Evolutionary conservation across 2,329 filamentous ascomycete genomes (phyloP).

Genomic region (Aspergillus hiratsukae): DNA sequence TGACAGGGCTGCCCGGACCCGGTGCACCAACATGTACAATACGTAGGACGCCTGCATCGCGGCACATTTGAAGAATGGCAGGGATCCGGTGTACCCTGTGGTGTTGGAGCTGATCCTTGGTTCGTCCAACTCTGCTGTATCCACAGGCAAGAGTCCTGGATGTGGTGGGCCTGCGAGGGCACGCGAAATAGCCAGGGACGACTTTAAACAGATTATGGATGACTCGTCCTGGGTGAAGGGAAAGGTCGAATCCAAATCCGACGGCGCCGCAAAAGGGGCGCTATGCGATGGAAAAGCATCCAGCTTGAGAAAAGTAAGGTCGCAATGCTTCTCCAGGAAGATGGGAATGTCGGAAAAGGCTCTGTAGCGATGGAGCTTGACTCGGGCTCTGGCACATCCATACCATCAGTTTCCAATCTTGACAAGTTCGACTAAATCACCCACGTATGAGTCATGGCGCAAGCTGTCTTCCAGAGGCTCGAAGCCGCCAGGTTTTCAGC

Average conservation of each 20-base stretch:
- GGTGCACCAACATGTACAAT: conserved; percentile 21
- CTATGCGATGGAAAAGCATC: not conserved
- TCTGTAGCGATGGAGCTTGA: conserved; percentile 20
- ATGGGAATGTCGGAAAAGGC: conserved; percentile 23
- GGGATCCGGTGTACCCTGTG: conserved; percentile 8
- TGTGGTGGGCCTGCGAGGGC: conserved; percentile 14
- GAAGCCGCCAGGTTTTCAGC: conserved; percentile 9
- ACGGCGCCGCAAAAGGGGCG: not conserved
- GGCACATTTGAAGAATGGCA: conserved; percentile 21
- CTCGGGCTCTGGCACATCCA: conserved; percentile 12
- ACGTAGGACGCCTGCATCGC: conserved; percentile 22
- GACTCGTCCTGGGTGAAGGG: conserved; percentile 24
- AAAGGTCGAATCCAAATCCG: conserved; percentile 9
- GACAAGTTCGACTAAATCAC: not conserved
- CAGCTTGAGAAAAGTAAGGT: conserved; percentile 17
- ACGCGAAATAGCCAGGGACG: conserved; percentile 16
- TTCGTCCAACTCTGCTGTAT: not conserved
- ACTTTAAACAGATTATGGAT: conserved; percentile 20
- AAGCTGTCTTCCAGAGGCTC: conserved; percentile 16
- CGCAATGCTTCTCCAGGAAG: conserved; percentile 21
- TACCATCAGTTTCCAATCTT: not conserved
- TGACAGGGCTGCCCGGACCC: conserved; percentile 14
- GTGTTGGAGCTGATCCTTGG: not conserved
- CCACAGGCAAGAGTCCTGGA: conserved; percentile 3
- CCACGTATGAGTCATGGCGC: conserved; percentile 17